phyloP scores from a whole-genome alignment of 2,329 filamentous ascomycete species.

The Plectosphaerella sp. region DNA sequence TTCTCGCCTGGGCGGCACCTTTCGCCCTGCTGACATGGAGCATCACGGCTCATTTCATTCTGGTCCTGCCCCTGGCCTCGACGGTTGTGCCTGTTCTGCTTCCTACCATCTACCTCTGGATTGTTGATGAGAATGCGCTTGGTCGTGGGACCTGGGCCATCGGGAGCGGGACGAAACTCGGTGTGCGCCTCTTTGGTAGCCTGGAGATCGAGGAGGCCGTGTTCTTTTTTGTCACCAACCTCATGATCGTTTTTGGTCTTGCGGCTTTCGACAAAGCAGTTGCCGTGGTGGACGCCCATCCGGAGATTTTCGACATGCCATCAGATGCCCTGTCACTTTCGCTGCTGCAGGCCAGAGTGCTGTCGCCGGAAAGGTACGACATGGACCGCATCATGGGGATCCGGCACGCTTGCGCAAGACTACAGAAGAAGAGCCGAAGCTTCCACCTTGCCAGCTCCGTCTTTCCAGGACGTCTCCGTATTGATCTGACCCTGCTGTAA shows the following conservation, averaged over 20 bases:
- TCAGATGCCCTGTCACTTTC: conserved; percentile 38
- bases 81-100: conserved; percentile 55
- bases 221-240: conserved; percentile 70
- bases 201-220: conserved; percentile 70
- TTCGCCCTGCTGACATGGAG: conserved; percentile 62
- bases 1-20: conserved; percentile 64
- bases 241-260: conserved; percentile 64
- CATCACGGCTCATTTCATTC: conserved; percentile 59
- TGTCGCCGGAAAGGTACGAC: conserved; percentile 46
- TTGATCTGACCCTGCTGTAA: conserved; percentile 62
- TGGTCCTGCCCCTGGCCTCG: conserved; percentile 53
- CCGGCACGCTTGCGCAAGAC: conserved; percentile 50
- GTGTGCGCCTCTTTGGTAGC: conserved; percentile 55
- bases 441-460: conserved; percentile 69
- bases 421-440: conserved; percentile 64
- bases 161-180: conserved; percentile 61
- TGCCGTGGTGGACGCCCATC: conserved; percentile 61
- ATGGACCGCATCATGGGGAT: conserved; percentile 53
- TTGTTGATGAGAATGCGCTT: conserved; percentile 66
- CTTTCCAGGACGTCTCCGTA: conserved; percentile 63
- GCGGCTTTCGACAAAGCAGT: conserved; percentile 66
- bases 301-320: conserved; percentile 47
- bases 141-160: conserved; percentile 70
- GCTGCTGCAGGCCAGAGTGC: conserved; percentile 47
- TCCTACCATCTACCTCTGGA: conserved; percentile 67